Evolutionary conservation across 2,329 filamentous ascomycete species (phyloP), one percentile per base, ranked within the genome.

Genomic region (Fusarium torulosum): DNA sequence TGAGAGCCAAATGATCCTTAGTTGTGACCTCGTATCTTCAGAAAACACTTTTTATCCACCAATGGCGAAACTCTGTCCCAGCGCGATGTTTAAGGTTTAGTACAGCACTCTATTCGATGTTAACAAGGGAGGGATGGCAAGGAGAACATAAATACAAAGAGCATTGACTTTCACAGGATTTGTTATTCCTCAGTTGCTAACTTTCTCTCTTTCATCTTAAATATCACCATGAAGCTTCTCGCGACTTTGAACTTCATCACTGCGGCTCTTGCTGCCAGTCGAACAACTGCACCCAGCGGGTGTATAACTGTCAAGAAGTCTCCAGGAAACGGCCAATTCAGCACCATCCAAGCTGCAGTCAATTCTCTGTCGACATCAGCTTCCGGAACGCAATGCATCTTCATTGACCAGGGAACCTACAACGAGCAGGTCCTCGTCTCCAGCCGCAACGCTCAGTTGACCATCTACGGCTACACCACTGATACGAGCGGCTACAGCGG

Each of bases 371-470:
- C 83, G n/a, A 84, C 82, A 1, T 79, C 80, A 2, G 80, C 82
- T 8, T 81, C 83, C 3, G 67, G 76, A 2, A 79, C 80, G 2
- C 86, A 88, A 59, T 86, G 83, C 72, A 88, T 91, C 77, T 91
- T 90, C 78, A 85, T 91, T 75, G 88, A 85, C 35, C 90, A 90
- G 77, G 45, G 87, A 3, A 88, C 84, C 19, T 90, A 89, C 79
- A 65, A 53, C 10, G 70, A 72, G 21, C 70, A 72, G 37, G 86
- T 90, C 33, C 84, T 84, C 59, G 81, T 89, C 20, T 75, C 81
- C 7, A 73, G 75, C 1, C 81, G 85, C 53, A 79, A 77, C 5
- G 85, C 83, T 3, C 78, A 88, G 37, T 83, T 84, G 25, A 82
- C 88, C 60, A 86, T 88, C 70, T 75, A 75, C 23, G 89, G 89